A percentile compares a stretch with the other conserved stretches of the same genome.
Conservation (phyloP, 345 rosid genomes). For the Arabidopsis suecica region DNA sequence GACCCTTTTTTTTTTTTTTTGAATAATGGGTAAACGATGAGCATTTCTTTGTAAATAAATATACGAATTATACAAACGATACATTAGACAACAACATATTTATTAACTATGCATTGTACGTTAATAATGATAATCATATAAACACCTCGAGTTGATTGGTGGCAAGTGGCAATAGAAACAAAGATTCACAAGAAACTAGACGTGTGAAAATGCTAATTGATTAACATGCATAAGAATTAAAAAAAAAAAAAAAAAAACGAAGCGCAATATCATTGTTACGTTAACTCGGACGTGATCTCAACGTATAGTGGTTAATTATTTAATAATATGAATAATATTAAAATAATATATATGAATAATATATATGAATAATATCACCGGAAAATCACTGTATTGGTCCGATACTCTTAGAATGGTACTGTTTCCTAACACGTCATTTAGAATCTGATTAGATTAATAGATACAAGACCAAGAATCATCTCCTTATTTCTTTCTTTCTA, state of each 20-base stretch:
- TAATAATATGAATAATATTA: background rate
- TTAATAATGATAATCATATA: background rate
- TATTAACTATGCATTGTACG: background rate
- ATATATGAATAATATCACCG: no score
- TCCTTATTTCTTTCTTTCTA: background rate
- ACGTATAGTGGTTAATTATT: background rate
- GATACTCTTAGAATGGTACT: background rate
- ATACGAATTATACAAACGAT: background rate
- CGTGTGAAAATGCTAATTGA: background rate
- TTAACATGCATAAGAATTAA: background rate
- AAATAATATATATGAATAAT: background rate
- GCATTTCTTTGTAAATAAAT: background rate
- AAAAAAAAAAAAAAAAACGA: background rate
- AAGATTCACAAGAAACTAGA: background rate
- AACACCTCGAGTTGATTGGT: background rate
- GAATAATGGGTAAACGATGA: no score
- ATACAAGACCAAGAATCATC: conserved; percentile 13
- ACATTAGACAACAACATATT: background rate
- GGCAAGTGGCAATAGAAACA: background rate
- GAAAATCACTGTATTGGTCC: background rate
- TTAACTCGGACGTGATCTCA: conserved; percentile 12
- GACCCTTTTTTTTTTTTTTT: no score
- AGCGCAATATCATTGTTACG: background rate
- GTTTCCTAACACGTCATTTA: conserved; percentile 6
- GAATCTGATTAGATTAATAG: conserved; percentile 8